Conservation (phyloP, 2,329 filamentous ascomycete species). For the Verticillium klebahnii region DNA sequence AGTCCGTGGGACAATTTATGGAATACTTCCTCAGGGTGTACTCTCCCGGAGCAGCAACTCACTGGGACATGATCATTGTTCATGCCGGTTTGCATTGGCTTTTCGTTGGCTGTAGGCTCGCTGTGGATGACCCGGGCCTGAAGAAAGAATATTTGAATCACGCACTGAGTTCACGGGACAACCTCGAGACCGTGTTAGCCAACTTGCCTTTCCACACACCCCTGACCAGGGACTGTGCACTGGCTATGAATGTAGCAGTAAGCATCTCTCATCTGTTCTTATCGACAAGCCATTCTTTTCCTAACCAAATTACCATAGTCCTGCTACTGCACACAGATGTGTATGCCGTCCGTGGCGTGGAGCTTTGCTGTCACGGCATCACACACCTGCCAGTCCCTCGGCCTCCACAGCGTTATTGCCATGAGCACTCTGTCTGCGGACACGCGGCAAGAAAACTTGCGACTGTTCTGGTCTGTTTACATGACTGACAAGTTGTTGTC, state of each 20-base stretch:
- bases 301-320: not conserved
- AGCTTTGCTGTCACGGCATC: conserved; percentile 15
- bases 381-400: conserved; percentile 14
- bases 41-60: conserved; percentile 11
- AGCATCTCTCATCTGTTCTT: not conserved
- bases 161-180: conserved; percentile 11
- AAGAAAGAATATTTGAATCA: conserved; percentile 11
- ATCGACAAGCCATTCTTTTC: not conserved
- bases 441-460: conserved; percentile 5
- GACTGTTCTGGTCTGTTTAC: conserved; percentile 21
- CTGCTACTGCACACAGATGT: conserved; percentile 14
- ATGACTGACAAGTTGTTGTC: conserved; percentile 18
- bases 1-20: conserved; percentile 8
- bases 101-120: conserved; percentile 11
- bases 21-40: conserved; percentile 16
- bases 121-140: not conserved
- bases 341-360: conserved; percentile 16
- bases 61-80: conserved; percentile 16
- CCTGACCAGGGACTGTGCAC: conserved; percentile 8
- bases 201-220: conserved; percentile 15
- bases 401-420: conserved; percentile 13
- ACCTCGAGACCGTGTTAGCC: conserved; percentile 16
- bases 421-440: conserved; percentile 8
- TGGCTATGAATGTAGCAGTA: conserved; percentile 16
- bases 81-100: conserved; percentile 15